phyloP scores from a whole-genome alignment of 345 rosid genomes.

The thale cress (Arabidopsis thaliana) region TAIR10.1 NC_003074.8:912501-913000 shows the following conservation, averaged over 20 bases:
- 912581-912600: constrained; percentile 55
- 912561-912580: not conserved
- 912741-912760: too few species aligned
- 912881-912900: not conserved
- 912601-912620: constrained; percentile 83
- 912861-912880: not conserved
- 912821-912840: constrained; percentile 7
- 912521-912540: not conserved
- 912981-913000: constrained; percentile 17
- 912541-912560: not conserved
- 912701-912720: not conserved
- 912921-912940: too few species aligned
- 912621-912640: constrained; percentile 92
- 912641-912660: constrained; percentile 81
- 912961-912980: not conserved
- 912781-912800: too few species aligned
- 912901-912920: not conserved
- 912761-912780: too few species aligned
- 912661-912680: constrained; percentile 83
- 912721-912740: not conserved
- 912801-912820: not conserved
- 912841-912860: constrained; percentile 7
- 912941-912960: too few species aligned
- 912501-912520: not conserved
- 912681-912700: not conserved